Conservation (phyloP, 192 early-diverging fungal species). For the Lobulomyces angularis region DNA sequence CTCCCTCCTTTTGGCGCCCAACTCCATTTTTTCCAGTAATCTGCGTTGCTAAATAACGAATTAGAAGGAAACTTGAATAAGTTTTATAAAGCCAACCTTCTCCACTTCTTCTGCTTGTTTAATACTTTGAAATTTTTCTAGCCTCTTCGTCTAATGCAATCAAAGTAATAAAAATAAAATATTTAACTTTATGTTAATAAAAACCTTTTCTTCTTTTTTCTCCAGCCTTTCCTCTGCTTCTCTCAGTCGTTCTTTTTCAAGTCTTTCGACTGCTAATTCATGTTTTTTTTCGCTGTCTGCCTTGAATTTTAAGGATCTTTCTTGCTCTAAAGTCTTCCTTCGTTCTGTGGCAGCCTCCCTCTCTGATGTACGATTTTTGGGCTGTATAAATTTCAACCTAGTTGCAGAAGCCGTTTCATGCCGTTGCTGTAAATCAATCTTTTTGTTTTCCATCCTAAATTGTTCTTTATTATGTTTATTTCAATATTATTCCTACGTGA, state of each 20-base stretch:
- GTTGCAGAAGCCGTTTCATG: slow-evolving; percentile 15
- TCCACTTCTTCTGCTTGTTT: slow-evolving; percentile 13
- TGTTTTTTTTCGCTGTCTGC: slow-evolving; percentile 12
- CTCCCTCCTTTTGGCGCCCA: slow-evolving; percentile 10
- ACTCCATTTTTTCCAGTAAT: slow-evolving; percentile 14
- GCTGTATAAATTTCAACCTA: slow-evolving; percentile 6
- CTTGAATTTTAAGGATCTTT: slow-evolving; percentile 10
- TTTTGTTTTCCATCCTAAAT: slow-evolving; percentile 14
- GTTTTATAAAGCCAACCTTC: slow-evolving; percentile 1
- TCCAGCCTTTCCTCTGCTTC: slow-evolving; percentile 12
- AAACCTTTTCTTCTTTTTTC: slow-evolving; percentile 4
- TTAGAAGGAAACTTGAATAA: slow-evolving; percentile 5
- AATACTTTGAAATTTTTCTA: slow-evolving; percentile 7
- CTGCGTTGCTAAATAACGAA: slow-evolving; percentile 6
- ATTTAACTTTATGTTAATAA: slow-evolving; percentile 13
- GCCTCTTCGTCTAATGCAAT: slow-evolving; percentile 4
- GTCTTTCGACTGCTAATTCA: slow-evolving; percentile 13
- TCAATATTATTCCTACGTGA: too few relatives aligned
- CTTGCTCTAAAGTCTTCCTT: slow-evolving; percentile 9
- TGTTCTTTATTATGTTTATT: not conserved
- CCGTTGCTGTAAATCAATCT: slow-evolving; percentile 19
- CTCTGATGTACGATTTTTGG: slow-evolving; percentile 7
- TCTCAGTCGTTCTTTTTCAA: too few relatives aligned
- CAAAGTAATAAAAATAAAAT: slow-evolving; percentile 7
- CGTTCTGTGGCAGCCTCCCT: slow-evolving; percentile 20